phyloP scores from a whole-genome alignment of 768 basidiomycete genomes.

The Xerocomellus amylosporus region DNA sequence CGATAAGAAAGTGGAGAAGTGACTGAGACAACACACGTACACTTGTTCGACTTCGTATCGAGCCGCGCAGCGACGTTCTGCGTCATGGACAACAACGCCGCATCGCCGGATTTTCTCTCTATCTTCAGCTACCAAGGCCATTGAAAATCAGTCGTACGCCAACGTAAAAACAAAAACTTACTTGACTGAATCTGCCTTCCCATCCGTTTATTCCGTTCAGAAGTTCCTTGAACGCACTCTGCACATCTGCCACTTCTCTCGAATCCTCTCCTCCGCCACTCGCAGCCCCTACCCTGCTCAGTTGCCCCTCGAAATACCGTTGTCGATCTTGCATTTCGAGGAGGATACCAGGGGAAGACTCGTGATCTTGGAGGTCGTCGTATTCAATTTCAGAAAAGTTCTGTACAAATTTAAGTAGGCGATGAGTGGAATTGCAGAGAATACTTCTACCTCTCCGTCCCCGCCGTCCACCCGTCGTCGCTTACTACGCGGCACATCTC shows the following conservation, averaged over 20 bases:
- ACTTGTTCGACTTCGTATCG: constrained; percentile 62
- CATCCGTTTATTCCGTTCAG: constrained; percentile 42
- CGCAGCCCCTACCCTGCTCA: constrained; percentile 28
- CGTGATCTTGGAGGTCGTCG: constrained; percentile 77
- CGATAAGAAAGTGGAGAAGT: not conserved
- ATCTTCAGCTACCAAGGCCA: constrained; percentile 51
- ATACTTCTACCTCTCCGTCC: constrained; percentile 41
- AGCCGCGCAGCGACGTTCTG: constrained; percentile 72
- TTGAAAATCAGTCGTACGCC: not conserved
- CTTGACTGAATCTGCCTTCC: constrained; percentile 51
- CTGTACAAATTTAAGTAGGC: constrained; percentile 16
- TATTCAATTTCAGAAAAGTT: constrained; percentile 67
- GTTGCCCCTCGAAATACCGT: constrained; percentile 74
- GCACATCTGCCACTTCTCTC: constrained; percentile 42
- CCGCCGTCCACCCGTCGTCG: constrained; percentile 50
- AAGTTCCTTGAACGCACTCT: constrained; percentile 45
- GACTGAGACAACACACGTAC: constrained; percentile 38
- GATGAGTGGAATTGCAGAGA: not conserved
- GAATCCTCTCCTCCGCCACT: constrained; percentile 2
- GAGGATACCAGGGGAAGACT: constrained; percentile 62
- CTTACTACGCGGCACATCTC: constrained; percentile 57
- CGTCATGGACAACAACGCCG: constrained; percentile 72
- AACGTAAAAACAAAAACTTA: too few relatives aligned
- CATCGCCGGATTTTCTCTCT: constrained; percentile 64
- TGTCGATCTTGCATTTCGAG: constrained; percentile 87